Base-by-base conservation (phyloP, 176 grass and related monocot genomes). In the Oryza brachyantha region DNA sequence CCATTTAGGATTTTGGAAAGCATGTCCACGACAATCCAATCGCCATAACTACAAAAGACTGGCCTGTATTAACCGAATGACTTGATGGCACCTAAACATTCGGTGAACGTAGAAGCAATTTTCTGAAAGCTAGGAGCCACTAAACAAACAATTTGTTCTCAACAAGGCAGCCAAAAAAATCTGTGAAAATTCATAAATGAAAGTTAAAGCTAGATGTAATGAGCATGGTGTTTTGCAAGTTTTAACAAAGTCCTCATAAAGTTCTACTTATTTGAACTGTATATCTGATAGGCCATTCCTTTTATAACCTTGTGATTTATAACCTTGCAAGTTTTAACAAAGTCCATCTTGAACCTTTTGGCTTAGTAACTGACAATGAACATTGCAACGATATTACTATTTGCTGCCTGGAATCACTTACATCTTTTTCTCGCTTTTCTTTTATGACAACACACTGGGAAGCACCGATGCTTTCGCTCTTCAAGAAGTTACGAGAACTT, bases 391-490 rank as follows among this genome's bases (percentile, higher is more conserved):
- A 9, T 45, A 36, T 22, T 2, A 57, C 24, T 57, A 57, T 57
- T 57, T 24, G 52, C 52, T 57, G 21, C 52, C 22, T 24, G 52
- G 7, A 52, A 52, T 61, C 31, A 86, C 89, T 92, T 90, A 94
- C 94, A 68, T 93, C 87, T 59, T 88, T 85, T 36, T 86, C 84
- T 70, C 64, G 82, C 61, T 83, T 88, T 83, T 78, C 61, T 77
- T 90, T 97, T 55, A 88, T 45, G 42, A 88, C 79, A 22, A 97
- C 79, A 22, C 89, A 97, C 80, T 88, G 84, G 43, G 94, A 97
- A 67, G 91, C 94, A 19, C 94, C 84, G 25, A 97, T 97, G 73
- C 94, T 94, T 72, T 90, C 91, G 5, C 94, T 97, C 84, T 97
- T 97, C 87, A 97, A 74, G 64, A 93, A 87, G 89, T 86, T 93